Conservation (phyloP, 2,329 filamentous ascomycete species). For the Aureobasidium sp. region DNA sequence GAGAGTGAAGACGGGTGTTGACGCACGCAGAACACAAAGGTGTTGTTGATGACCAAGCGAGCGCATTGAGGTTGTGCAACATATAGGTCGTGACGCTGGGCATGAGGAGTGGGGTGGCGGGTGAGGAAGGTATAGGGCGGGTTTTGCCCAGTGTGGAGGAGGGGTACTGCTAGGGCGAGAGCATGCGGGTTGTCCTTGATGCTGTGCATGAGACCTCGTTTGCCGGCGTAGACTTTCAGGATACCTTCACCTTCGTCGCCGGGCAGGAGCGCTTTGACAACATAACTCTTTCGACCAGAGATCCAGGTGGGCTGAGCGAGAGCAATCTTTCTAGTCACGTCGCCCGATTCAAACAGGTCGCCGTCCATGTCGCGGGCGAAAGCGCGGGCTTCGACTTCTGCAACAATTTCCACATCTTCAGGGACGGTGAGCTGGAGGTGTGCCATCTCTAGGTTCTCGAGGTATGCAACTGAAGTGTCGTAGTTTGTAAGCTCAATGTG, state of each 20-base stretch:
- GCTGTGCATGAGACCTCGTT: slow-evolving; percentile 92
- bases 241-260: slow-evolving; percentile 84
- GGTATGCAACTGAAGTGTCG: slow-evolving; percentile 75
- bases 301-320: slow-evolving; percentile 90
- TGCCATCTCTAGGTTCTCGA: slow-evolving; percentile 89
- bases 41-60: slow-evolving; percentile 85
- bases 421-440: slow-evolving; percentile 86
- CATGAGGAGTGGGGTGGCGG: slow-evolving; percentile 91
- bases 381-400: slow-evolving; percentile 79
- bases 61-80: slow-evolving; percentile 93
- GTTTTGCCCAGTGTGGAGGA: slow-evolving; percentile 86
- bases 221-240: slow-evolving; percentile 88
- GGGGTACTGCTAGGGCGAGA: slow-evolving; percentile 79
- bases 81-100: slow-evolving; percentile 95
- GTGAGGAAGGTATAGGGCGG: slow-evolving; percentile 89
- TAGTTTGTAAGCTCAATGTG: slow-evolving; percentile 75
- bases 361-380: slow-evolving; percentile 80
- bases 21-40: slow-evolving; percentile 91
- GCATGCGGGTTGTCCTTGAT: slow-evolving; percentile 94
- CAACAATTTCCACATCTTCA: slow-evolving; percentile 81
- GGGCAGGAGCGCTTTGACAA: slow-evolving; percentile 84
- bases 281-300: slow-evolving; percentile 79
- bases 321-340: slow-evolving; percentile 75
- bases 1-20: slow-evolving; percentile 70
- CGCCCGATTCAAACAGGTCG: slow-evolving; percentile 88